Evolutionary conservation across 768 basidiomycete genomes (phyloP), one percentile per base, ranked within the genome.

Genomic region (Naganishia antarctica): DNA sequence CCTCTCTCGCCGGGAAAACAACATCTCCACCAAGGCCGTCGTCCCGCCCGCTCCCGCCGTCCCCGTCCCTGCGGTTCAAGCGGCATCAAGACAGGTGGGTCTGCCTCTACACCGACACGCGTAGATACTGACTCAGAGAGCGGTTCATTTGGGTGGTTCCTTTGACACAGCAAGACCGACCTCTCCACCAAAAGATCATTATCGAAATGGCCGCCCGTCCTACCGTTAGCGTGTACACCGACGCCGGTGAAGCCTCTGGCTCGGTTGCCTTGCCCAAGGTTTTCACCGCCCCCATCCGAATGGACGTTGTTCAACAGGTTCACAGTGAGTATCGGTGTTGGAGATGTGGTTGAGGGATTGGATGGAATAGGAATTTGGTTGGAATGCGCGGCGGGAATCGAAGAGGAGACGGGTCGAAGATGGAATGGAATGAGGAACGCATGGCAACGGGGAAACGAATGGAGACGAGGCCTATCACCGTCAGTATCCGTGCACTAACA

Each of bases 301-400:
- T 94, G 77, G 96, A 99, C 84, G 92, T 99, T 70, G 94, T 99
- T 73, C 85, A 90, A 67, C 91, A 92, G 80, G 91, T 99, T 66
- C 93, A 98, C 89, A 99, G 96, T 97, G 79, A 82, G 90, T 76
- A 45, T 37, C 49, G 7, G 90, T 76, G 46, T 37, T 48, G 7
- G 46, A 31, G 46, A 31, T 29, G 37, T n/a, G 16, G 44, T 12
- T 29, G 6, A 6, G 26, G 48, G 53, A 53, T 48, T 28, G 60
- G 25, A 40, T 46, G 41, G 61, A 16, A 23, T 29, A 29, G 44
- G 40, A 63, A 29, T 50, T 59, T 34, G 26, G 34, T 28, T n/a
- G 32, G 28, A 16, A 60, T 43, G 34, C n/a, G 34, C 25, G n/a
- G 34, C n/a, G 34, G 21, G 31, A 32, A 4, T 45, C 21, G 34